phyloP scores from a whole-genome alignment of 768 basidiomycete genomes.

The Paxillus rubicundulus region DNA sequence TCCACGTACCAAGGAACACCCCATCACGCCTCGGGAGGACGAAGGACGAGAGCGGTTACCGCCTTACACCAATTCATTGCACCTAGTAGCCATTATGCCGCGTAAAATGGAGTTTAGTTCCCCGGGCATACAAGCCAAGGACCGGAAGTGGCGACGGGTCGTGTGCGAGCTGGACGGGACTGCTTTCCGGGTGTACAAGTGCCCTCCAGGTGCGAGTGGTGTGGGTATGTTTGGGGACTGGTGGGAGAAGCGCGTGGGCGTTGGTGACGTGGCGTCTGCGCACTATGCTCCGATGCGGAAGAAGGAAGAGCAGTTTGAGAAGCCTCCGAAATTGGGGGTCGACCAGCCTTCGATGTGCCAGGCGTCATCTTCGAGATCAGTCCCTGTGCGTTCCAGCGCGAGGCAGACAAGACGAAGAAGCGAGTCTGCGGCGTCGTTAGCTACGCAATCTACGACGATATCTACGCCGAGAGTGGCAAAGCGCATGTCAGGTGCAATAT shows the following conservation, averaged over 20 bases:
- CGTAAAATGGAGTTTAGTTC: constrained; percentile 90
- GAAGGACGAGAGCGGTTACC: constrained; percentile 85
- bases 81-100: constrained; percentile 77
- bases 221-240: constrained; percentile 62
- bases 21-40: constrained; percentile 56
- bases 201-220: constrained; percentile 39
- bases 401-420: constrained; percentile 11
- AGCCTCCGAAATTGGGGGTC: constrained; percentile 22
- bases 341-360: constrained; percentile 8
- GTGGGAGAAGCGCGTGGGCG: constrained; percentile 79
- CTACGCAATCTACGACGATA: constrained; percentile 12
- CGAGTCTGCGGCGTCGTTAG: constrained; percentile 25
- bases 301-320: constrained; percentile 27
- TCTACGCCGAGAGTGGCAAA: constrained; percentile 19
- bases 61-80: constrained; percentile 74
- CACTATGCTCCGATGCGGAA: constrained; percentile 24
- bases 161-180: constrained; percentile 93
- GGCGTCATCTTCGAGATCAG: constrained; percentile 2
- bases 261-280: constrained; percentile 51
- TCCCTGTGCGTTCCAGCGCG: constrained; percentile 5
- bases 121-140: constrained; percentile 84
- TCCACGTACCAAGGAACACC: constrained; percentile 23
- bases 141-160: constrained; percentile 88
- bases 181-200: constrained; percentile 73
- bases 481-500: constrained; percentile 27